phyloP scores from a whole-genome alignment of 2,329 filamentous ascomycete genomes.

The Aulographum hederae region DNA sequence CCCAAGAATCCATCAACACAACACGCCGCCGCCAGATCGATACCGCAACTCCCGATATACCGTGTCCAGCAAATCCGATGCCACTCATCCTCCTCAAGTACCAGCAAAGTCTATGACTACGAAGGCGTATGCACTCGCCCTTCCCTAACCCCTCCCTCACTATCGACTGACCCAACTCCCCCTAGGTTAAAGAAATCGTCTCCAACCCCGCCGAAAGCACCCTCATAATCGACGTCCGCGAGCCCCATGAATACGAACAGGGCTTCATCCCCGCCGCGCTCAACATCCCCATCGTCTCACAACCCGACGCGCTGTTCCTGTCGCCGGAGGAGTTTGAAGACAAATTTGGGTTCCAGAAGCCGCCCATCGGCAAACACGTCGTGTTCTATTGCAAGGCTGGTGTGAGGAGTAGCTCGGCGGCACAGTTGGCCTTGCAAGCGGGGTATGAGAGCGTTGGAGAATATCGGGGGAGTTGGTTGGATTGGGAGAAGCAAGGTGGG shows the following conservation, averaged over 20 bases:
- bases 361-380: conserved; percentile 33
- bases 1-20: background rate
- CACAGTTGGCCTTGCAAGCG: conserved; percentile 54
- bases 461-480: conserved; percentile 60
- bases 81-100: conserved; percentile 15
- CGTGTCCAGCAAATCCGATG: conserved; percentile 12
- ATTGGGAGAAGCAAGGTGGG: conserved; percentile 64
- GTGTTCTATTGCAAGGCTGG: conserved; percentile 92
- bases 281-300: conserved; percentile 63
- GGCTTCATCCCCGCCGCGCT: conserved; percentile 65
- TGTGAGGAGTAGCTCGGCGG: conserved; percentile 62
- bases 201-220: conserved; percentile 12
- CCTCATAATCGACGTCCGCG: conserved; percentile 42
- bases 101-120: conserved; percentile 20
- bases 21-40: background rate
- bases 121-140: conserved; percentile 13
- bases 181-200: conserved; percentile 17
- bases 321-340: conserved; percentile 63
- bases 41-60: background rate
- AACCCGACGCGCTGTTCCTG: conserved; percentile 66
- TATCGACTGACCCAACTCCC: conserved; percentile 1
- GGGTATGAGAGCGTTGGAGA: conserved; percentile 58
- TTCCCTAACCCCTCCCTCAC: background rate
- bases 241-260: conserved; percentile 47
- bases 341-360: conserved; percentile 60